A percentile compares a stretch with the other conserved stretches of the same genome.
phyloP scores from a whole-genome alignment of 2,329 filamentous ascomycete species.

The Fusarium burgessii region DNA sequence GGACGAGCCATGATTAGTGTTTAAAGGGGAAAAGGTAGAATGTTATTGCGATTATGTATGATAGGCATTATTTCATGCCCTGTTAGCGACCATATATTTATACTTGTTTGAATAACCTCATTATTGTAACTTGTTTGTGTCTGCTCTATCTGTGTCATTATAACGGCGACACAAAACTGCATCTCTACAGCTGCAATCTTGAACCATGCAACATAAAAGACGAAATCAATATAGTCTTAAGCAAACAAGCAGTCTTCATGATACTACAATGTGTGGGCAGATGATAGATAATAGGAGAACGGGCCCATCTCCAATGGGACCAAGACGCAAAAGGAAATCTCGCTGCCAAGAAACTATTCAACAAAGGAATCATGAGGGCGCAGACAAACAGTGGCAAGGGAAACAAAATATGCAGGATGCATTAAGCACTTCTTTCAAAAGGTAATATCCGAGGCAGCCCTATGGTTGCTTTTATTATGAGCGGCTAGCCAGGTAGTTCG shows the following conservation, averaged over 20 bases:
- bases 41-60: constrained; percentile 27
- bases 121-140: constrained; percentile 11
- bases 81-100: constrained; percentile 37
- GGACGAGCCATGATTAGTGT: constrained; percentile 14
- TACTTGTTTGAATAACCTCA: constrained; percentile 17
- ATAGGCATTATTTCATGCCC: constrained; percentile 33
- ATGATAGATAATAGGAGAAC: constrained; percentile 30
- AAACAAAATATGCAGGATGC: constrained; percentile 39
- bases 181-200: constrained; percentile 15
- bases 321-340: constrained; percentile 24
- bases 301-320: constrained; percentile 10
- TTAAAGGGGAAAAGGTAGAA: constrained; percentile 8
- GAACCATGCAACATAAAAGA: constrained; percentile 2
- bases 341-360: constrained; percentile 44
- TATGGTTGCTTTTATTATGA: constrained; percentile 53
- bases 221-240: constrained; percentile 18
- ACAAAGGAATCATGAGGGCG: constrained; percentile 39
- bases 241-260: constrained; percentile 30
- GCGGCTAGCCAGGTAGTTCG: constrained; percentile 67
- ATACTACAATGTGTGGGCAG: constrained; percentile 31
- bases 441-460: constrained; percentile 15
- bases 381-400: constrained; percentile 25
- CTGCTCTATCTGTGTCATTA: background rate
- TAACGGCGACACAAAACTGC: constrained; percentile 9
- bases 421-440: constrained; percentile 30